Conservation (phyloP, 73 alveolate species). For the Paramecium octaurelia region DNA sequence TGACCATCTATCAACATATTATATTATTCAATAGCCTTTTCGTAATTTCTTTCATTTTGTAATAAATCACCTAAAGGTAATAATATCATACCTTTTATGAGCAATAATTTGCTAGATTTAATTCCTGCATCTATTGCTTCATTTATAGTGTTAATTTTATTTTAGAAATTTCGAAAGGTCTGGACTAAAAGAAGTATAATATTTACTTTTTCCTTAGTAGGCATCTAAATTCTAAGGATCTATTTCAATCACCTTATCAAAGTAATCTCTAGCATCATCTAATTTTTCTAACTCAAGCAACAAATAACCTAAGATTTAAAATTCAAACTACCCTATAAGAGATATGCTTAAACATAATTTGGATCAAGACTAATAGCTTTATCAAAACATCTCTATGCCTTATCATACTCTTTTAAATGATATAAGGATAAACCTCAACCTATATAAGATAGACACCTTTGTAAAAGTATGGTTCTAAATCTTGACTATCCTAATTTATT, state of each 20-base stretch:
- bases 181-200: not conserved
- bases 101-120: not conserved
- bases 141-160: not conserved
- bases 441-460: not conserved
- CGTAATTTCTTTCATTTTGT: not conserved
- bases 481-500: too few relatives aligned
- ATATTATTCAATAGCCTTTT: not conserved
- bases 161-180: not conserved
- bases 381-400: not conserved
- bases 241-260: not conserved
- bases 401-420: not conserved
- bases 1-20: too few relatives aligned
- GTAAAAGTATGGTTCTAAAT: not conserved
- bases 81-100: not conserved
- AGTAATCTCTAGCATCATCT: not conserved
- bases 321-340: not conserved
- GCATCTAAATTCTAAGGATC: not conserved
- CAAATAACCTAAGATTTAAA: not conserved
- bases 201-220: not conserved
- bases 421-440: not conserved
- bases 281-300: not conserved
- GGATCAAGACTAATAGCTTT: not conserved
- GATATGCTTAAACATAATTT: not conserved
- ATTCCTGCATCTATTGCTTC: not conserved
- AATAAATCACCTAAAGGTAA: not conserved